Evolutionary conservation across 176 grass and related monocot species (phyloP).

Genomic region (Oryza officinalis): DNA sequence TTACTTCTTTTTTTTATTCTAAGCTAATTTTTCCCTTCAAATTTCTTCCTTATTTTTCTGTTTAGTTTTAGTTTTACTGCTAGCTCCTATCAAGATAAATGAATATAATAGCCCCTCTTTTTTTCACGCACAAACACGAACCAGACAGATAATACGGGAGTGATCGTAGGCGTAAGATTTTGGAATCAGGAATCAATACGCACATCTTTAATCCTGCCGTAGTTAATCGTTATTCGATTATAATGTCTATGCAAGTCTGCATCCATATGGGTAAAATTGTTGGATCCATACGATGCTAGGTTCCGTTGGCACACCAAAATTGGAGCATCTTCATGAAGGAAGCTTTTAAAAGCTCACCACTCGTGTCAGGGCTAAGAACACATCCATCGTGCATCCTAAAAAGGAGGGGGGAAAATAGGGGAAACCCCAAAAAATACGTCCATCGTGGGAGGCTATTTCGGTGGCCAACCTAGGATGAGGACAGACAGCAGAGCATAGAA

Average conservation of each 20-base stretch:
- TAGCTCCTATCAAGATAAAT: conserved; percentile 11
- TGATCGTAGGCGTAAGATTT: neutral
- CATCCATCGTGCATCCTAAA: neutral
- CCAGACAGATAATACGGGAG: neutral
- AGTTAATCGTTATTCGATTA: neutral
- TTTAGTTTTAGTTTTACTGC: conserved; percentile 8
- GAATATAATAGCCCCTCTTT: neutral
- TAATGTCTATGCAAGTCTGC: neutral
- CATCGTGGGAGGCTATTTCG: neutral
- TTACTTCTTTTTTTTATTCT: neutral
- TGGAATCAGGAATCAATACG: neutral
- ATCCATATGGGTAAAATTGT: neutral
- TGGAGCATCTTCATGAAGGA: neutral
- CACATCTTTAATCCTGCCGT: neutral
- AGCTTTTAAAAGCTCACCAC: neutral
- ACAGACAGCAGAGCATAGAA: neutral
- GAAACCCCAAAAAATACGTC: neutral
- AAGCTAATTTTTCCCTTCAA: neutral
- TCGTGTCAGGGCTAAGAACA: neutral
- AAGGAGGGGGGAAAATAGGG: too few relatives aligned
- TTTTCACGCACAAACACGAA: neutral
- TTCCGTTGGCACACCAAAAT: neutral
- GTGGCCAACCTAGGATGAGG: neutral
- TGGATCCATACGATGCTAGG: neutral
- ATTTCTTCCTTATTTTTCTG: neutral